Conservation (phyloP, 768 basidiomycete genomes). For the Termitomyces titanicus region DNA sequence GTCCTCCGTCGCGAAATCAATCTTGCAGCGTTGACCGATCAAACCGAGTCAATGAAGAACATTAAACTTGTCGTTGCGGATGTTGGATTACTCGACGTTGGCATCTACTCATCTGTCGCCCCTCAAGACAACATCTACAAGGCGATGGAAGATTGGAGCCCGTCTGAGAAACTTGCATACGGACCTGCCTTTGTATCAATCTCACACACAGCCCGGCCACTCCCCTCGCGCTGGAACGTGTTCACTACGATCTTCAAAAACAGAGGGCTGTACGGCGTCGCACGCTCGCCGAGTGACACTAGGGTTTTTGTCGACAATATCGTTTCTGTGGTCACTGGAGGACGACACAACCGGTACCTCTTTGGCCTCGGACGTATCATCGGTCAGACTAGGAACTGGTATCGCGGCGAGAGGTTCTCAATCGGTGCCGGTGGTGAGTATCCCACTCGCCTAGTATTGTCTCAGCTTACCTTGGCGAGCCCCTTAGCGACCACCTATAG, state of each 20-base stretch:
- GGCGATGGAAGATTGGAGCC: constrained; percentile 69
- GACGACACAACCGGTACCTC: constrained; percentile 39
- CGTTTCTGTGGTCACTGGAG: constrained; percentile 56
- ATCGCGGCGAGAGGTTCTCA: constrained; percentile 65
- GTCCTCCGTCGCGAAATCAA: constrained; percentile 72
- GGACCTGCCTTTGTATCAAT: constrained; percentile 62
- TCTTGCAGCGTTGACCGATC: constrained; percentile 50
- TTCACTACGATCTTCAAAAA: constrained; percentile 32
- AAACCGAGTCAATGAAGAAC: constrained; percentile 56
- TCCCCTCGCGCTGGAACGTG: constrained; percentile 25
- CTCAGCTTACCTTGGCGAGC: constrained; percentile 6
- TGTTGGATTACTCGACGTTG: constrained; percentile 57
- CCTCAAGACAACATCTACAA: constrained; percentile 36
- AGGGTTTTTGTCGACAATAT: constrained; percentile 57
- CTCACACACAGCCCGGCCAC: constrained; percentile 26
- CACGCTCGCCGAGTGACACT: constrained; percentile 53
- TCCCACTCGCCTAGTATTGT: not conserved
- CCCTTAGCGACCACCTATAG: constrained; percentile 64
- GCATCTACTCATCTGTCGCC: constrained; percentile 16
- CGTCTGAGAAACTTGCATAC: constrained; percentile 70
- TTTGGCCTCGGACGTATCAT: constrained; percentile 43
- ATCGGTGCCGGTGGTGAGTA: constrained; percentile 77
- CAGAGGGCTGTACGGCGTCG: constrained; percentile 34
- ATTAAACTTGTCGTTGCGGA: constrained; percentile 71
- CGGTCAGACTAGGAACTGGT: constrained; percentile 49